Evolutionary conservation across 257 asterid genomes (phyloP).

Genomic region (Nicotiana attenuata): DNA sequence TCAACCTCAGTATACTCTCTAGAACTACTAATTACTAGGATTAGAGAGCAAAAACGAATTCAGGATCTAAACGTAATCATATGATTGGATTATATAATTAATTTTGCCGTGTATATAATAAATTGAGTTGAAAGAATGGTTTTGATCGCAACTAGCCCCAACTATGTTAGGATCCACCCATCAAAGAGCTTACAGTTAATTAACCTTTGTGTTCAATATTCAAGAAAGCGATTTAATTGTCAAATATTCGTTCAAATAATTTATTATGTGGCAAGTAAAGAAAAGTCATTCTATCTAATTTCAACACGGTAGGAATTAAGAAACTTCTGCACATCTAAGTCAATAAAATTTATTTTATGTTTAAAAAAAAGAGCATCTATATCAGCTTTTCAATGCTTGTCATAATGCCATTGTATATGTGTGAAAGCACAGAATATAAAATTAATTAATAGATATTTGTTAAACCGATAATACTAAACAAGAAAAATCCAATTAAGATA

Average conservation of each 20-base stretch:
- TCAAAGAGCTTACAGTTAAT: not conserved
- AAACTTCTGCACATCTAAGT: not conserved
- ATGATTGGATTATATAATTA: too few relatives aligned
- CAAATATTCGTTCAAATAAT: not conserved
- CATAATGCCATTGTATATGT: too few relatives aligned
- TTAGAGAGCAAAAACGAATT: too few relatives aligned
- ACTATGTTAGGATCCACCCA: not conserved
- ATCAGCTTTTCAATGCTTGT: not conserved
- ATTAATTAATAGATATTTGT: too few relatives aligned
- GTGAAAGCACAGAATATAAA: not conserved
- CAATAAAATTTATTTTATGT: not conserved
- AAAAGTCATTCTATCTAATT: not conserved
- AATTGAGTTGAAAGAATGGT: too few relatives aligned
- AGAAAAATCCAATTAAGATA: not conserved
- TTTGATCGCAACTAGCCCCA: too few relatives aligned
- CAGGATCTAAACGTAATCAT: too few relatives aligned
- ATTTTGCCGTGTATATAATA: too few relatives aligned
- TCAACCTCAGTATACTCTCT: too few relatives aligned
- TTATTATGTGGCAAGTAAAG: not conserved
- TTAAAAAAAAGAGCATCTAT: too few relatives aligned
- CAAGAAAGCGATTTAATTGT: not conserved
- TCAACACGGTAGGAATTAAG: not conserved
- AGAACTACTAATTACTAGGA: too few relatives aligned
- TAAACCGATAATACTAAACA: too few relatives aligned
- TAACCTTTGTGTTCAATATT: not conserved